These are phyloP conservation scores for Saturnispora silvae DNA, from an alignment of 805 yeast species.

Conservation along the genomic window DNA sequence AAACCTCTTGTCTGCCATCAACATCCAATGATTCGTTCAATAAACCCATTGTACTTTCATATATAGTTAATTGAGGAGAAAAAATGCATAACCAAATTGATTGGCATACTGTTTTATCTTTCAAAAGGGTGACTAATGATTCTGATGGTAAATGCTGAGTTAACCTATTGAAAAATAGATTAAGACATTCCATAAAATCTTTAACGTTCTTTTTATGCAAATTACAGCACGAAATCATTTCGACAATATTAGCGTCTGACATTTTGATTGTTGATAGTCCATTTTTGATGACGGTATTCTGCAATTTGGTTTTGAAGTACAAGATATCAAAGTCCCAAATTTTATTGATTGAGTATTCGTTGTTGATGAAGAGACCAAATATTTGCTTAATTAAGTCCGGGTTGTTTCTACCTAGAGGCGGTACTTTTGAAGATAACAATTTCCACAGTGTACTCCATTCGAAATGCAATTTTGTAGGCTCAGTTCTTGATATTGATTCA, in stretches of 20 bases:
- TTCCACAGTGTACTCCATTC: conserved; percentile 7
- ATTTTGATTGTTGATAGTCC: neutral
- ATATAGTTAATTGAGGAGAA: conserved; percentile 45
- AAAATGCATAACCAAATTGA: conserved; percentile 71
- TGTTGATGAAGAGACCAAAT: neutral
- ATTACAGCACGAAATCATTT: conserved; percentile 18
- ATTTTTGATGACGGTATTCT: neutral
- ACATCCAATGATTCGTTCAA: conserved; percentile 71
- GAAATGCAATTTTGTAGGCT: conserved; percentile 2
- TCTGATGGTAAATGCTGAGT: conserved; percentile 17
- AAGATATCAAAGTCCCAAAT: conserved; percentile 8
- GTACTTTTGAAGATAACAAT: conserved; percentile 3
- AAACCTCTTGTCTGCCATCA: conserved; percentile 68
- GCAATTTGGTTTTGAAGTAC: conserved; percentile 10
- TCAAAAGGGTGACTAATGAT: conserved; percentile 27
- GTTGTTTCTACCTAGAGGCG: neutral
- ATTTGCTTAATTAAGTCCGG: conserved; percentile 1
- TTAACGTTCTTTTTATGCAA: conserved; percentile 21
- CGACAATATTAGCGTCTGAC: conserved; percentile 14
- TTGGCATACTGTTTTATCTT: conserved; percentile 33
- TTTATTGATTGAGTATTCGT: conserved; percentile 2
- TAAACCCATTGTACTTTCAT: conserved; percentile 61
- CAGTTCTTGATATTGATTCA: neutral
- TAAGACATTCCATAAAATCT: conserved; percentile 14
- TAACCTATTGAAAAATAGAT: conserved; percentile 18